Base-by-base conservation (phyloP, 2,329 filamentous ascomycete genomes). In the Helicocarpus griseus region DNA sequence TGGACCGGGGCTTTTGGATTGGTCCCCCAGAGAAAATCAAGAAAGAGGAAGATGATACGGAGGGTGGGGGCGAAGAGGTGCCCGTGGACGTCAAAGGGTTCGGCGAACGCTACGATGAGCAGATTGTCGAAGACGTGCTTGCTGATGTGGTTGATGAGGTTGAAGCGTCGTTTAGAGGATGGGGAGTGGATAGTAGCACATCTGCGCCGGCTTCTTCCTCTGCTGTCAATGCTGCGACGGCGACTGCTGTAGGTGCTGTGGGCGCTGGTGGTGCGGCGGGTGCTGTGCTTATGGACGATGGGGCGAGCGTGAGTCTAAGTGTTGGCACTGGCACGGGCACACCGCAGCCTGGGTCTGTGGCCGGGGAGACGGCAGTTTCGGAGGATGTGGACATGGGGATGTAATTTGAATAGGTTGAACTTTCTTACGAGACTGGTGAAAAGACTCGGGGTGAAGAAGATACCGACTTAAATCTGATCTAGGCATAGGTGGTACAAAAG, bases 61-160 rank as follows among this genome's bases (percentile, higher is more conserved):
- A 33, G 0, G 22, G 35, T 19, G 11, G 14, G 24, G 22, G 3
- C 26, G 55, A 58, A 24, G 55, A 57, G 50, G 57, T 58, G 19
- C 74, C 95, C 21, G 79, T n/a, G 24, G 22, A 4, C 26, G 55
- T 58, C 24, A 56, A 57, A 49, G 57, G 58, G 19, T 74, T 95
- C 21, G 79, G 81, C 6, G 87, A 94, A 55, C 81, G 93, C 29
- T 97, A 89, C 68, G 81, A 83, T 53, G 90, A 98, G 65, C 91
- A 97, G 72, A 90, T 98, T 55, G 89, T 86, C 13, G 93, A 98
- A 70, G 93, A 98, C 62, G 77, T 96, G 22, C 79, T 95, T 28
- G 95, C 89, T 66, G 93, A 98, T 67, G 79, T 98, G 49, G 77
- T 97, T 29, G 93, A 98, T 63, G 93, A 98, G 70, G 87, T 95